These are phyloP conservation scores for Petrea volubilis DNA, from an alignment of 257 asterid species.

Conservation along the genomic window DNA sequence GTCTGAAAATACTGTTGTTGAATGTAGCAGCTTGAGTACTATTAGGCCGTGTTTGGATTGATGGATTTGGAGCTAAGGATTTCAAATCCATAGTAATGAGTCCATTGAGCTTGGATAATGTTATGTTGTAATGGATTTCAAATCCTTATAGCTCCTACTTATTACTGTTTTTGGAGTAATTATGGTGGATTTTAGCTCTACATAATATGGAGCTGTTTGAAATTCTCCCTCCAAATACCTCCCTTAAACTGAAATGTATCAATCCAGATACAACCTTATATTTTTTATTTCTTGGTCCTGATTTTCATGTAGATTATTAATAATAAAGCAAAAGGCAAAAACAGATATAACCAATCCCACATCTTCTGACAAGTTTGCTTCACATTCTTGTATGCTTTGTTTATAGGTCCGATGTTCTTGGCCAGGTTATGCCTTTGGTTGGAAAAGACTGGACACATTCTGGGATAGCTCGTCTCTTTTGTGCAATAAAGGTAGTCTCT, in stretches of 20 bases:
- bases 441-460: slow-evolving; percentile 99
- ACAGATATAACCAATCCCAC: neutral
- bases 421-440: slow-evolving; percentile 98
- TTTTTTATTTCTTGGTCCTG: neutral
- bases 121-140: too few relatives aligned
- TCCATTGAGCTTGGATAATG: too few relatives aligned
- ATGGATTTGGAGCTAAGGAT: too few relatives aligned
- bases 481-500: slow-evolving; percentile 84
- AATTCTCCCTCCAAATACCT: too few relatives aligned
- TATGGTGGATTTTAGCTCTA: too few relatives aligned
- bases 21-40: slow-evolving; percentile 1
- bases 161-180: too few relatives aligned
- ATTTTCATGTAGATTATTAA: neutral
- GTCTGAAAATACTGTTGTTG: neutral
- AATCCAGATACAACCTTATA: too few relatives aligned
- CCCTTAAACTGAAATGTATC: too few relatives aligned
- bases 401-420: slow-evolving; percentile 98
- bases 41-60: neutral
- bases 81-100: too few relatives aligned
- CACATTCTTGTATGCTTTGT: slow-evolving; percentile 23
- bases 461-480: slow-evolving; percentile 96
- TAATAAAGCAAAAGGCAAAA: slow-evolving; percentile 1
- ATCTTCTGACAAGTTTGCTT: slow-evolving; percentile 5
- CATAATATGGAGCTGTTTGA: too few relatives aligned
- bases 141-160: too few relatives aligned